phyloP scores from a whole-genome alignment of 225 moss, liverwort and hornwort genomes.

The Climacium dendroides region DNA sequence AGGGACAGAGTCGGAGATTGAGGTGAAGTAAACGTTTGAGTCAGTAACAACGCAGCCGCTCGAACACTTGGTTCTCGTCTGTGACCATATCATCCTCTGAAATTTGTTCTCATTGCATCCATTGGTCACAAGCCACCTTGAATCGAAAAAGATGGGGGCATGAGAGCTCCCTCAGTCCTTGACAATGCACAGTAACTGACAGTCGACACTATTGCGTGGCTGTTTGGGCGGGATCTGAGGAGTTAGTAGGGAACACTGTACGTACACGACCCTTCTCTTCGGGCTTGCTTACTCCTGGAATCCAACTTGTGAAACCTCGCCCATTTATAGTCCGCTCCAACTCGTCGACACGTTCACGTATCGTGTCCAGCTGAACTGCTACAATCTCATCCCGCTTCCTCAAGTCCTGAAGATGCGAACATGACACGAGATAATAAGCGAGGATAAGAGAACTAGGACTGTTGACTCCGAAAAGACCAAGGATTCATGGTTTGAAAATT shows the following conservation, averaged over 20 bases:
- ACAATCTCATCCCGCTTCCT: slow-evolving; percentile 43
- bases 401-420: slow-evolving; percentile 36
- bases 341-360: slow-evolving; percentile 35
- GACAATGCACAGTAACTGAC: not conserved
- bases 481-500: not conserved
- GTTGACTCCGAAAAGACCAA: not conserved
- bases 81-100: not conserved
- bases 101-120: not conserved
- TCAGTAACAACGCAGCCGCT: not conserved
- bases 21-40: not conserved
- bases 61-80: not conserved
- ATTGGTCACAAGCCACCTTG: not conserved
- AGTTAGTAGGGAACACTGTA: slow-evolving; percentile 11
- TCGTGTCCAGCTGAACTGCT: slow-evolving; percentile 21
- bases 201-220: slow-evolving; percentile 1
- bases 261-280: slow-evolving; percentile 20
- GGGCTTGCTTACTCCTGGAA: slow-evolving; percentile 23
- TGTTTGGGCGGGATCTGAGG: slow-evolving; percentile 20
- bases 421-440: not conserved
- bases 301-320: slow-evolving; percentile 37
- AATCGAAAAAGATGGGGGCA: not conserved
- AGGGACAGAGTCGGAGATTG: not conserved
- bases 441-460: not conserved
- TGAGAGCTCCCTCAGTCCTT: not conserved
- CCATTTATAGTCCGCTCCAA: slow-evolving; percentile 40